These are phyloP conservation scores for Euryodendron excelsum DNA, from an alignment of 148 eudicot genomes.

Conservation along the genomic window DNA sequence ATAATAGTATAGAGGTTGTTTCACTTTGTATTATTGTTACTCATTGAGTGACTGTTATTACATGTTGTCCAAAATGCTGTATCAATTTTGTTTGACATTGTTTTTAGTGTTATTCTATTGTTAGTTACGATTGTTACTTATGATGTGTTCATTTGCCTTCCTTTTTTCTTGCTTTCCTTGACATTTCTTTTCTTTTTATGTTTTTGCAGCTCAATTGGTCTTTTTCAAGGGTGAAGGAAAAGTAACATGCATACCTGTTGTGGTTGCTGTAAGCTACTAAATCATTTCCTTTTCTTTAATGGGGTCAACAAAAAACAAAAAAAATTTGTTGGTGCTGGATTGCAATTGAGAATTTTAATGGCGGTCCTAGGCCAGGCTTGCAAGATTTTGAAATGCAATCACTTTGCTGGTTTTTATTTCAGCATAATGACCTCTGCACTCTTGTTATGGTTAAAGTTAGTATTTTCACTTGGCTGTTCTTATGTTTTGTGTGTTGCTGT, in stretches of 20 bases:
- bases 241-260: conserved; percentile 75
- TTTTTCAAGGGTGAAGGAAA: conserved; percentile 52
- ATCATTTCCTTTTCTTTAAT: conserved; percentile 9
- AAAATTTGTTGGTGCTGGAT: neutral
- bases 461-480: neutral
- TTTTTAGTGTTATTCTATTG: neutral
- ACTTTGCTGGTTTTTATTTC: neutral
- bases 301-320: neutral
- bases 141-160: conserved; percentile 3
- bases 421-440: neutral
- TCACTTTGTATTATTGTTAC: neutral
- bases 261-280: conserved; percentile 77
- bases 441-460: neutral
- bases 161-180: neutral
- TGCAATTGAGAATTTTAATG: neutral
- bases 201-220: conserved; percentile 87
- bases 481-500: neutral
- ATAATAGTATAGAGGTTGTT: neutral
- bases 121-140: neutral
- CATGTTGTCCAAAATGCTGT: neutral
- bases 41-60: neutral
- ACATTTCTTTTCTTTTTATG: neutral
- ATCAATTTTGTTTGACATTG: neutral
- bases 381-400: neutral
- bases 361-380: neutral